Percentiles rank a stretch among this genome's conserved stretches.
Conservation (phyloP, 495 filamentous ascomycete genomes). For the Hypoxylon lienhwacheense region DNA sequence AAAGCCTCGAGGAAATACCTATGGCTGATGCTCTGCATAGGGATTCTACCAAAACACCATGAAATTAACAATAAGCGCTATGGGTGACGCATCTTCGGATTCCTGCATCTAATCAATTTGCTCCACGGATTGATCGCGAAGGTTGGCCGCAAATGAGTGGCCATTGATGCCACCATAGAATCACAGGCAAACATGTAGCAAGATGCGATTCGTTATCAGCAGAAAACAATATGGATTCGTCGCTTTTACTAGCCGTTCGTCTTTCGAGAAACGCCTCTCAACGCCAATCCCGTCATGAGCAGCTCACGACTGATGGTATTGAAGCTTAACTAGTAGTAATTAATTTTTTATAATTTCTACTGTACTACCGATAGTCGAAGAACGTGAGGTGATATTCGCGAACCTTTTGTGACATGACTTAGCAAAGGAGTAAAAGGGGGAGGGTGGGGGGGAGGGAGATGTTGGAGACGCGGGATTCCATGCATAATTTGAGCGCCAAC, state of each 20-base stretch:
- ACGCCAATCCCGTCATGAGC: no score
- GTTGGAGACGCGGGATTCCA: slow-evolving; percentile 13
- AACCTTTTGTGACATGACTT: slow-evolving; percentile 6
- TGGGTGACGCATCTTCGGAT: not conserved
- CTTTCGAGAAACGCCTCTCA: not conserved
- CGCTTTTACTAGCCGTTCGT: not conserved
- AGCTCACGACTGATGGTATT: no score
- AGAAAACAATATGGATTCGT: not conserved
- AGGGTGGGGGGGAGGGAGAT: no score
- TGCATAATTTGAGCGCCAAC: slow-evolving; percentile 15
- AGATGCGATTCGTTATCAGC: not conserved
- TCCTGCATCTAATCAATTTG: slow-evolving; percentile 1
- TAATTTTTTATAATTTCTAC: no score
- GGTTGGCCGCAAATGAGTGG: not conserved
- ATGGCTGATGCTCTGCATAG: no score
- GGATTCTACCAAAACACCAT: not conserved
- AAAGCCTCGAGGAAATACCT: no score
- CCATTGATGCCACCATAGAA: no score
- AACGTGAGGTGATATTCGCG: slow-evolving; percentile 12
- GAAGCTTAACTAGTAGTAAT: no score
- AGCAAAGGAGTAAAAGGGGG: slow-evolving; percentile 1
- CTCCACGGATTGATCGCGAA: not conserved
- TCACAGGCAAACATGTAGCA: not conserved
- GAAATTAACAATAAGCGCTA: not conserved
- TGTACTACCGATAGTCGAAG: no score